Evolutionary conservation across 768 basidiomycete species (phyloP).

Genomic region (Brasilioporus rufonigricans): DNA sequence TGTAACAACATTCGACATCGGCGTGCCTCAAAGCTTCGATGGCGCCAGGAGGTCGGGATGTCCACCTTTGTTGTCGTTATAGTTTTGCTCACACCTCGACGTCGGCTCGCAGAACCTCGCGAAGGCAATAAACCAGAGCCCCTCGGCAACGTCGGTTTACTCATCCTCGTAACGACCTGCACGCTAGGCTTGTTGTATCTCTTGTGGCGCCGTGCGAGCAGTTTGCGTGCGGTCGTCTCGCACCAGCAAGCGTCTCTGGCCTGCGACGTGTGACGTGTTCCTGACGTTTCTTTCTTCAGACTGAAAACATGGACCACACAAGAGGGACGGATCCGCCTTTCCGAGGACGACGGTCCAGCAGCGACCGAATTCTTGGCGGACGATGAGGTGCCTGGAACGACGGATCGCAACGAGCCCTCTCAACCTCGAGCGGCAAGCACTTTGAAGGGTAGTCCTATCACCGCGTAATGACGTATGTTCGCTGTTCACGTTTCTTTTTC

Average conservation of each 20-base stretch:
- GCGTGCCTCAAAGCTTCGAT: conserved; percentile 4
- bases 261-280: neutral
- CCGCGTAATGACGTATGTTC: conserved; percentile 1
- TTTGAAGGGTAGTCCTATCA: neutral
- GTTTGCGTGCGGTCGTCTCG: conserved; percentile 55
- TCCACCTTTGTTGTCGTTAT: neutral
- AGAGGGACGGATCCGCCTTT: conserved; percentile 64
- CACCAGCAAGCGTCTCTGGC: conserved; percentile 47
- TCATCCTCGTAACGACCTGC: conserved; percentile 58
- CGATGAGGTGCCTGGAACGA: conserved; percentile 46
- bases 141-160: conserved; percentile 51
- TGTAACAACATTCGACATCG: neutral
- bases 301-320: conserved; percentile 52
- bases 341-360: conserved; percentile 70
- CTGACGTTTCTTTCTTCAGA: conserved; percentile 33
- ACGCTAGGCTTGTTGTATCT: conserved; percentile 57
- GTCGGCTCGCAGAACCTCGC: conserved; percentile 47
- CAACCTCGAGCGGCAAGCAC: conserved; percentile 11
- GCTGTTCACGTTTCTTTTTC: neutral
- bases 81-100: neutral
- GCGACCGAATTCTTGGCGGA: conserved; percentile 62
- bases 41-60: conserved; percentile 25
- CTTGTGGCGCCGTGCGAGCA: conserved; percentile 59
- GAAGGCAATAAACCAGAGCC: conserved; percentile 62
- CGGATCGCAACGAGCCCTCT: conserved; percentile 26